Conservation (phyloP, 352 stramenopile species). For the Phytopythium kandeliae region DNA sequence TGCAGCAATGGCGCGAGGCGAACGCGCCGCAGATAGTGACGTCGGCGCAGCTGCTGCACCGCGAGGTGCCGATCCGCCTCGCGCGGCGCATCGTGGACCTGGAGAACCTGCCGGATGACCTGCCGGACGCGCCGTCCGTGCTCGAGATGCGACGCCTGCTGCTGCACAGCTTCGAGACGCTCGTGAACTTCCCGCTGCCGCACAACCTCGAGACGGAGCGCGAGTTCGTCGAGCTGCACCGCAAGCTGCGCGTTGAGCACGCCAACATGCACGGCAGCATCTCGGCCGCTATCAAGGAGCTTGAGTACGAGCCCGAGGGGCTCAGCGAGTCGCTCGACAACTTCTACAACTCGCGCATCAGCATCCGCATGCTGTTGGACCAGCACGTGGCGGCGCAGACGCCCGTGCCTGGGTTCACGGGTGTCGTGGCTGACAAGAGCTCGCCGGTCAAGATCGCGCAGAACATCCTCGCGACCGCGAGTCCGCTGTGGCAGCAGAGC, state of each 20-base stretch:
- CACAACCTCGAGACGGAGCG: constrained; percentile 48
- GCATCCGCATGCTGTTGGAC: constrained; percentile 80
- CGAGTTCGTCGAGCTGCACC: constrained; percentile 58
- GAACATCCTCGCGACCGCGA: constrained; percentile 47
- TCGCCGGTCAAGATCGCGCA: constrained; percentile 64
- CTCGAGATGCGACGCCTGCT: constrained; percentile 56
- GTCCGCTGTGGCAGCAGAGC: constrained; percentile 47
- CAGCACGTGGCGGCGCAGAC: constrained; percentile 68
- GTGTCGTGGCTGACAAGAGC: constrained; percentile 59
- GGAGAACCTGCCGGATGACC: constrained; percentile 69
- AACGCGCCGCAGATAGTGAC: constrained; percentile 71
- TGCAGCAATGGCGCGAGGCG: constrained; percentile 52
- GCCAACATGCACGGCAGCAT: constrained; percentile 71
- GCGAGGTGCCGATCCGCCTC: constrained; percentile 74
- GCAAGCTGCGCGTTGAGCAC: constrained; percentile 49
- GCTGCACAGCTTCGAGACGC: constrained; percentile 66
- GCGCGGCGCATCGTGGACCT: constrained; percentile 78
- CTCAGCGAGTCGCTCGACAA: constrained; percentile 62
- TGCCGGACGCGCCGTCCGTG: constrained; percentile 54
- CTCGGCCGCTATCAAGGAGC: constrained; percentile 45
- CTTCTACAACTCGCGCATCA: constrained; percentile 84
- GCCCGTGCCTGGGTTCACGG: constrained; percentile 42
- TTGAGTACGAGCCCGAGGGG: constrained; percentile 48
- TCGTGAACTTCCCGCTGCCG: constrained; percentile 54
- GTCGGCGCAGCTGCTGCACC: constrained; percentile 72